phyloP scores from a whole-genome alignment of 1,139 yeast species.

The Yamadazyma songkhlaensis region DNA sequence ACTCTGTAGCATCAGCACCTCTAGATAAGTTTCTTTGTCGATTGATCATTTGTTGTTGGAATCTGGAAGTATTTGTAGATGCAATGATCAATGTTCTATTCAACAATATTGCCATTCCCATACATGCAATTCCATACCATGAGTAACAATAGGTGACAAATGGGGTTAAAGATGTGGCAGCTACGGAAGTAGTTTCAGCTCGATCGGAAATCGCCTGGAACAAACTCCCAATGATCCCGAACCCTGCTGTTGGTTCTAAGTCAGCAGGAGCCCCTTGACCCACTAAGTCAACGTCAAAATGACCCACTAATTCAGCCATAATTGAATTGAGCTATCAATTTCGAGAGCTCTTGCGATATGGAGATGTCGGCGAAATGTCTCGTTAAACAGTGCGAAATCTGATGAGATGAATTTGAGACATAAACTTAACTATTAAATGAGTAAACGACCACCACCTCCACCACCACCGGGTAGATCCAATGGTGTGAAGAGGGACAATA shows the following conservation, averaged over 20 bases:
- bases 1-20: constrained; percentile 17
- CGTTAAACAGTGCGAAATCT: neutral
- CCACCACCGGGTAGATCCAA: constrained; percentile 3
- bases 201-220: constrained; percentile 7
- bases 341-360: neutral
- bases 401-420: constrained; percentile 3
- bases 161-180: constrained; percentile 21
- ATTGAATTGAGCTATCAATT: neutral
- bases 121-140: constrained; percentile 41
- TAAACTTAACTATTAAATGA: constrained; percentile 3
- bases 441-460: constrained; percentile 7
- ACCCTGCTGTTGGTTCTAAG: neutral
- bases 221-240: constrained; percentile 5
- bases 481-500: neutral
- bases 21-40: constrained; percentile 13
- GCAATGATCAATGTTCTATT: constrained; percentile 70
- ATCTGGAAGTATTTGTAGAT: constrained; percentile 42
- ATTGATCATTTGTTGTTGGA: constrained; percentile 20
- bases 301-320: neutral
- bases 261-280: neutral
- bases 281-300: neutral
- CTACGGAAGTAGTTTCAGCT: constrained; percentile 2
- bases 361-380: neutral
- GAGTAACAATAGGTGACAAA: constrained; percentile 33
- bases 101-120: constrained; percentile 61